phyloP scores from a whole-genome alignment of 176 grass and related monocot genomes.

The Pontederia paniculata region DNA sequence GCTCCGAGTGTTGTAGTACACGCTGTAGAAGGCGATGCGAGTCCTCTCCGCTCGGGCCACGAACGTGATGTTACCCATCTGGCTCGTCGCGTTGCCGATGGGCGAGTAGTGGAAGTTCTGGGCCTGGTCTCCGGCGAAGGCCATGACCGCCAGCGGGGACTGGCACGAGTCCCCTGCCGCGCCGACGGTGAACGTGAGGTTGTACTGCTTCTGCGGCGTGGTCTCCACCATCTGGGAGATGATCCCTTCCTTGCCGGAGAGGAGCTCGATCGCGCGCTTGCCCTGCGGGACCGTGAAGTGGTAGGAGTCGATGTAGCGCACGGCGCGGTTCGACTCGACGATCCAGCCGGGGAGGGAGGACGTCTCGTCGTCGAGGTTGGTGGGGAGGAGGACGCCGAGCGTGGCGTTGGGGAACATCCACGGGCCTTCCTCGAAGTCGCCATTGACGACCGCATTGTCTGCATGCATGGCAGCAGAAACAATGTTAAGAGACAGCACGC shows the following conservation, averaged over 20 bases:
- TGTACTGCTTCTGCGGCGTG: slow-evolving; percentile 75
- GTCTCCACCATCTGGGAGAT: slow-evolving; percentile 98
- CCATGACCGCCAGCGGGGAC: slow-evolving; percentile 80
- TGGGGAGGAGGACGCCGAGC: slow-evolving; percentile 86
- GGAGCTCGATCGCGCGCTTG: slow-evolving; percentile 86
- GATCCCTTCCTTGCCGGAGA: slow-evolving; percentile 94
- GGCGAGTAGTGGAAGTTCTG: slow-evolving; percentile 87
- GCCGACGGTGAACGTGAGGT: slow-evolving; percentile 55
- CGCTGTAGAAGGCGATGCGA: slow-evolving; percentile 74
- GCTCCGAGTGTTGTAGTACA: slow-evolving; percentile 87
- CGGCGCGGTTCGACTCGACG: slow-evolving; percentile 83
- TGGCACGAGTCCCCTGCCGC: slow-evolving; percentile 69
- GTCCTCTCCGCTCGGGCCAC: slow-evolving; percentile 20
- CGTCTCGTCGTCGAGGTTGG: slow-evolving; percentile 80
- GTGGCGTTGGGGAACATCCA: slow-evolving; percentile 92
- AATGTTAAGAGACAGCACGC: neutral
- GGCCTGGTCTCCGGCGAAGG: slow-evolving; percentile 74
- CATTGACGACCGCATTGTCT: slow-evolving; percentile 80
- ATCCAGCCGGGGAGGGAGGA: slow-evolving; percentile 80
- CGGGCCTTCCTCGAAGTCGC: slow-evolving; percentile 95
- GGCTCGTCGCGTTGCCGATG: slow-evolving; percentile 31
- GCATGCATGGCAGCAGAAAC: neutral
- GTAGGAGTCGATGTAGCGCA: slow-evolving; percentile 67
- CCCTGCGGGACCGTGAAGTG: slow-evolving; percentile 79
- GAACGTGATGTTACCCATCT: slow-evolving; percentile 12